These are phyloP conservation scores for Backusella sp. DNA, from an alignment of 192 early-diverging fungal genomes.

Conservation along the genomic window DNA sequence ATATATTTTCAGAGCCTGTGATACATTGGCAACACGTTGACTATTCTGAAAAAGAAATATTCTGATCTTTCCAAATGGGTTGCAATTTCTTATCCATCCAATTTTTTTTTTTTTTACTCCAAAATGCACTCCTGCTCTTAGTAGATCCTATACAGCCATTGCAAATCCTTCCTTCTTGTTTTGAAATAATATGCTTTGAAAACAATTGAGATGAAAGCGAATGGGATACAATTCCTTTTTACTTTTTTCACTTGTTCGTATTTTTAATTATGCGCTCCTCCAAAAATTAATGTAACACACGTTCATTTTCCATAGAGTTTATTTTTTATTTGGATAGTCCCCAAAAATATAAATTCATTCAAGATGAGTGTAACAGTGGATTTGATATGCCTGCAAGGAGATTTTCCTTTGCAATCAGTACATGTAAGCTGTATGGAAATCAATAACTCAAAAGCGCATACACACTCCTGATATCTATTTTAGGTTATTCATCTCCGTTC, in stretches of 20 bases:
- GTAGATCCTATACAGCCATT: not conserved
- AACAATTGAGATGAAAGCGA: not conserved
- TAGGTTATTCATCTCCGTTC: not conserved
- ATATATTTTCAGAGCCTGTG: conserved; percentile 11
- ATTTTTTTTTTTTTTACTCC: not conserved
- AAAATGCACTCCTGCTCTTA: conserved; percentile 9
- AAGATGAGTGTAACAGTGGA: not conserved
- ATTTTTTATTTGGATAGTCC: not conserved
- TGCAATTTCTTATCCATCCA: conserved; percentile 8
- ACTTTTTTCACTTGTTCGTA: not conserved
- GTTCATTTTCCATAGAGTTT: not conserved
- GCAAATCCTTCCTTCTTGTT: not conserved
- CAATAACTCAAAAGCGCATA: not conserved
- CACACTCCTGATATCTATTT: conserved; percentile 4
- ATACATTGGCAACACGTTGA: conserved; percentile 17
- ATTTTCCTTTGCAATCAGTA: not conserved
- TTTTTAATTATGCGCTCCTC: not conserved
- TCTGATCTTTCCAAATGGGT: conserved; percentile 6
- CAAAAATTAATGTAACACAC: not conserved
- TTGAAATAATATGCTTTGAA: not conserved
- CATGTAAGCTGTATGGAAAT: not conserved
- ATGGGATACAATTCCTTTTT: not conserved
- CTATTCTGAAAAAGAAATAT: conserved; percentile 9
- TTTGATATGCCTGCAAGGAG: not conserved
- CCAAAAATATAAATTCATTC: not conserved